Base-by-base conservation (phyloP, 371 early-diverging fungal genomes). In the Phascolomyces articulosus region DNA sequence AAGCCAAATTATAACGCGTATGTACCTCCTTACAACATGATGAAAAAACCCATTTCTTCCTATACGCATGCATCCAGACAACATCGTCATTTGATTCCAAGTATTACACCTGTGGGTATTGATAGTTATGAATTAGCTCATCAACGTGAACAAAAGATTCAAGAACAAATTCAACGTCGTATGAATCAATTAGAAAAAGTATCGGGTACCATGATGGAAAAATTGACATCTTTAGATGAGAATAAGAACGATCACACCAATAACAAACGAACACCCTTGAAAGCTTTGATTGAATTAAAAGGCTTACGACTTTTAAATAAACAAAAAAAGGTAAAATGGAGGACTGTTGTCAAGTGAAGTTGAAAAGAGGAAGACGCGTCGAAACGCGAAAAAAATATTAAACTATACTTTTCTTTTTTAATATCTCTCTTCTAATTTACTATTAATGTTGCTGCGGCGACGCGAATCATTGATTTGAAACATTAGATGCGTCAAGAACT, bases 401-500 rank as follows among this genome's bases (percentile, higher is more conserved):
- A n/a, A n/a, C n/a, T n/a, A n/a, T n/a, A n/a, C n/a, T n/a, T n/a
- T n/a, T n/a, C n/a, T n/a, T n/a, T n/a, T n/a, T n/a, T n/a, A n/a
- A n/a, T n/a, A n/a, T n/a, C n/a, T n/a, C n/a, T n/a, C n/a, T n/a
- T n/a, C n/a, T n/a, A n/a, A n/a, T n/a, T n/a, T n/a, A n/a, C n/a
- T n/a, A n/a, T n/a, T n/a, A n/a, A n/a, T n/a, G n/a, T n/a, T n/a
- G n/a, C n/a, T n/a, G n/a, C n/a, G n/a, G n/a, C n/a, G n/a, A n/a
- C n/a, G n/a, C n/a, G n/a, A n/a, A n/a, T n/a, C n/a, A n/a, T n/a
- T n/a, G n/a, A n/a, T n/a, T n/a, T n/a, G n/a, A n/a, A n/a, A n/a
- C n/a, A n/a, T 34, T 75, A 87, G 84, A 75, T 98, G 51, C 90
- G 99, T 18, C 85, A 90, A 26, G 93, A 94, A 55, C 77, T 98